Base-by-base conservation (phyloP, 805 yeast species). In the Wickerhamiella kurtzmanii region DNA sequence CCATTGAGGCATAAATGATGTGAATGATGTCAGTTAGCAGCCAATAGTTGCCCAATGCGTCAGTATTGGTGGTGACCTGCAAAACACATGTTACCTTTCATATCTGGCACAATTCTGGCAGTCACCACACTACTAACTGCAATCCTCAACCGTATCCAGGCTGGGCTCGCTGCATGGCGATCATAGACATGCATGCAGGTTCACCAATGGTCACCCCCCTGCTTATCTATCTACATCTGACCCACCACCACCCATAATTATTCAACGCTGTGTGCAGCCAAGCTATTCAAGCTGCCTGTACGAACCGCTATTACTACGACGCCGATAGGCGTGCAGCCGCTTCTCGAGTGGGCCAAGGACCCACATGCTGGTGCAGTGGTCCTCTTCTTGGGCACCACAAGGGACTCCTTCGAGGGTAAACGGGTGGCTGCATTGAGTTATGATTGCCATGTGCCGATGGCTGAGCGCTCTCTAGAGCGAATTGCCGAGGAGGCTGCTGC, bases 321-420 rank as follows among this genome's bases (percentile, higher is more conserved):
- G 35, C 49, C 50, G 3, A 46, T 61, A 3, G 56, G 50, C 39
- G 45, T 53, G 2, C 18, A 28, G 1, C 41, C 37, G 18, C 47
- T 55, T 39, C 52, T 67, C 8, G 58, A 64, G 3, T 72, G 69
- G 56, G 76, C 69, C n/a, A 65, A 65, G 46, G 51, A 63, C 16
- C 66, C 69, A 2, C 48, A 56, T 20, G 71, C 76, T 0, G 78
- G 79, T 1, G 77, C 77, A 0, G 64, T 72, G 3, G 67, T 73
- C 3, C 61, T 64, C 41, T 74, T 74, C 59, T 72, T 70, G 3
- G 79, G 79, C 1, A 70, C 70, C 9, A 74, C 79, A 5, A 59
- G 77, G 46, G 69, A 70, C 53, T 58, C 58, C 18, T 67, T 71
- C 53, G 69, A 65, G 18, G 66, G 64, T 15, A 68, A 69, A 44